Conservation (phyloP, 345 rosid species). For the Eucalyptus leucophloia region DNA sequence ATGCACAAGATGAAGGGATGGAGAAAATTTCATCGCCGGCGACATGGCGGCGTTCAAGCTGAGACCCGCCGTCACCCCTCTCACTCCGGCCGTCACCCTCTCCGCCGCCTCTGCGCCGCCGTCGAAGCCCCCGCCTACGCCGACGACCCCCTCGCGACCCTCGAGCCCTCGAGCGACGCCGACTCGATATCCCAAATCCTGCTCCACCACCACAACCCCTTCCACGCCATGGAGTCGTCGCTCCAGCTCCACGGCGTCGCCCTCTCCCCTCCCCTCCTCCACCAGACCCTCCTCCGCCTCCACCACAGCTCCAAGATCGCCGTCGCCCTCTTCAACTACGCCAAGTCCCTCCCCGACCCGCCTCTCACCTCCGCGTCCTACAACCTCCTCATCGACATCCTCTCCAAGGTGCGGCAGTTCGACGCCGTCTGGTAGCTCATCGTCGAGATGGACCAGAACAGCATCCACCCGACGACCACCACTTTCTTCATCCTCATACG, state of each 20-base stretch:
- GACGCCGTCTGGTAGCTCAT: conserved; percentile 73
- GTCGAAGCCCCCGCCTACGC: not conserved
- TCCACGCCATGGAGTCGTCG: conserved; percentile 69
- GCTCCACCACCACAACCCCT: conserved; percentile 73
- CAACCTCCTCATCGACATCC: conserved; percentile 58
- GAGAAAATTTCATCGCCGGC: not conserved
- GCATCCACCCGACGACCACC: conserved; percentile 18
- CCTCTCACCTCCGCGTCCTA: conserved; percentile 18
- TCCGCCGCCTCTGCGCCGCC: not conserved
- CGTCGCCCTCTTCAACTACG: conserved; percentile 43
- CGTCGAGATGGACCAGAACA: conserved; percentile 43
- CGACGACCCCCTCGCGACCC: conserved; percentile 22
- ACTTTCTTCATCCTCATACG: conserved; percentile 64
- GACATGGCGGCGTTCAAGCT: not conserved
- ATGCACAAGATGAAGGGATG: not conserved
- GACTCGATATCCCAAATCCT: conserved; percentile 56
- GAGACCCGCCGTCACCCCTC: not conserved
- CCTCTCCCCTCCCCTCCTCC: conserved; percentile 40
- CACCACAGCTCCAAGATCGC: conserved; percentile 65
- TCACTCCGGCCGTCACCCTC: not conserved
- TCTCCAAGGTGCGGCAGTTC: conserved; percentile 63
- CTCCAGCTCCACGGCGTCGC: conserved; percentile 70
- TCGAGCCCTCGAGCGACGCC: conserved; percentile 55
- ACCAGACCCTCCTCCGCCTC: conserved; percentile 89
- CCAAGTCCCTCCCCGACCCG: conserved; percentile 33